Percentiles rank a stretch among this genome's conserved stretches.
Evolutionary conservation across 495 filamentous ascomycete species (phyloP).

Genomic region (Penicillium odoratum): DNA sequence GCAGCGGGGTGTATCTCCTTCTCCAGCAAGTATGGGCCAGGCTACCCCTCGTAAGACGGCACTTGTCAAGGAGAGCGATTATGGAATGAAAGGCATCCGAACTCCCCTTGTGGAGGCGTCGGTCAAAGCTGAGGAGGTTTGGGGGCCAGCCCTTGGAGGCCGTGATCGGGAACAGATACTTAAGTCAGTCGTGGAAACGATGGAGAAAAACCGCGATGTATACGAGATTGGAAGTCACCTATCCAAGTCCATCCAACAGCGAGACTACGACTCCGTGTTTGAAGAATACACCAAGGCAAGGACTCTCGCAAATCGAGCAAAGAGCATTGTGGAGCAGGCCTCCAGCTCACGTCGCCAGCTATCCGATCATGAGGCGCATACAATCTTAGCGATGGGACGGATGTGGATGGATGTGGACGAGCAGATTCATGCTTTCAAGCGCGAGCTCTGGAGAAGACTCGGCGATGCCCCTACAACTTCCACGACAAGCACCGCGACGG

Average conservation of each 20-base stretch:
- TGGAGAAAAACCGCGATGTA: slow-evolving; percentile 76
- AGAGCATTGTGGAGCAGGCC: slow-evolving; percentile 56
- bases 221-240: slow-evolving; percentile 78
- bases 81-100: slow-evolving; percentile 88
- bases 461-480: slow-evolving; percentile 55
- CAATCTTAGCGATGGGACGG: slow-evolving; percentile 83
- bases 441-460: slow-evolving; percentile 81
- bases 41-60: slow-evolving; percentile 72
- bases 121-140: slow-evolving; percentile 92
- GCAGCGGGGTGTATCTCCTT: slow-evolving; percentile 44
- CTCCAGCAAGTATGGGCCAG: slow-evolving; percentile 22
- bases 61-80: slow-evolving; percentile 88
- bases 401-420: slow-evolving; percentile 91
- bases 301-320: slow-evolving; percentile 71
- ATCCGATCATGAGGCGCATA: slow-evolving; percentile 74
- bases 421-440: slow-evolving; percentile 81
- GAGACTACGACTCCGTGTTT: slow-evolving; percentile 82
- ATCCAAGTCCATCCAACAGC: slow-evolving; percentile 80
- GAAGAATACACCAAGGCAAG: slow-evolving; percentile 82
- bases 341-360: slow-evolving; percentile 47
- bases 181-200: slow-evolving; percentile 66
- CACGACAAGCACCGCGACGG: slow-evolving; percentile 38
- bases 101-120: slow-evolving; percentile 82
- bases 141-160: slow-evolving; percentile 90
- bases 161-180: slow-evolving; percentile 87